Evolutionary conservation across 2,329 filamentous ascomycete genomes (phyloP).

Genomic region (Epichloe gansuensis): DNA sequence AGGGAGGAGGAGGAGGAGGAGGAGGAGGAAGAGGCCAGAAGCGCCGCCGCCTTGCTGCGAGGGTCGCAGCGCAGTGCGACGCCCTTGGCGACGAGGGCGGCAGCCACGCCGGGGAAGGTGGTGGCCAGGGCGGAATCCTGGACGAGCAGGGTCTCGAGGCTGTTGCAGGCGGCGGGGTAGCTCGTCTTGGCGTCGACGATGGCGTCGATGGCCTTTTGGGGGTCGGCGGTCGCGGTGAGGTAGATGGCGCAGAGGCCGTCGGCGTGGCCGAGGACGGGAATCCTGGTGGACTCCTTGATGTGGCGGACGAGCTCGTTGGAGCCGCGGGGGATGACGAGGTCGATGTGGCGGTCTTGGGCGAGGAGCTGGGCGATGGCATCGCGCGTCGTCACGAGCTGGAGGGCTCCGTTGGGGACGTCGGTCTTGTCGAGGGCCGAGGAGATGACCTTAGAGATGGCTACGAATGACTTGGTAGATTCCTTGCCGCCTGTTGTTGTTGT

Average conservation of each 20-base stretch:
- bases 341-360: constrained; percentile 72
- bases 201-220: constrained; percentile 57
- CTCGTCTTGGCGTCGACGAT: constrained; percentile 85
- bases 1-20: constrained; percentile 30
- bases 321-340: constrained; percentile 87
- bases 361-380: constrained; percentile 85
- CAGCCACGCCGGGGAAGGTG: constrained; percentile 58
- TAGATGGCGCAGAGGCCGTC: constrained; percentile 87
- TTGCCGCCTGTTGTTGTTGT: constrained; percentile 53
- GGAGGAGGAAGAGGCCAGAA: too few species aligned
- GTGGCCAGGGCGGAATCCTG: constrained; percentile 56
- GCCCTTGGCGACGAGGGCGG: constrained; percentile 60
- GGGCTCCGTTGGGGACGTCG: constrained; percentile 67
- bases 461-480: constrained; percentile 90
- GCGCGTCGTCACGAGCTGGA: constrained; percentile 88
- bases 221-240: constrained; percentile 65
- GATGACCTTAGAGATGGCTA: constrained; percentile 77
- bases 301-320: constrained; percentile 82
- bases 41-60: constrained; percentile 43
- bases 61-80: constrained; percentile 74
- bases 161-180: constrained; percentile 93
- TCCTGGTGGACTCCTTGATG: constrained; percentile 82
- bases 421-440: constrained; percentile 61
- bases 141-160: constrained; percentile 81
- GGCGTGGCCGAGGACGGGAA: constrained; percentile 90